These are phyloP conservation scores for Aleurites moluccanus DNA, from an alignment of 441 rosid genomes.

Conservation along the genomic window DNA sequence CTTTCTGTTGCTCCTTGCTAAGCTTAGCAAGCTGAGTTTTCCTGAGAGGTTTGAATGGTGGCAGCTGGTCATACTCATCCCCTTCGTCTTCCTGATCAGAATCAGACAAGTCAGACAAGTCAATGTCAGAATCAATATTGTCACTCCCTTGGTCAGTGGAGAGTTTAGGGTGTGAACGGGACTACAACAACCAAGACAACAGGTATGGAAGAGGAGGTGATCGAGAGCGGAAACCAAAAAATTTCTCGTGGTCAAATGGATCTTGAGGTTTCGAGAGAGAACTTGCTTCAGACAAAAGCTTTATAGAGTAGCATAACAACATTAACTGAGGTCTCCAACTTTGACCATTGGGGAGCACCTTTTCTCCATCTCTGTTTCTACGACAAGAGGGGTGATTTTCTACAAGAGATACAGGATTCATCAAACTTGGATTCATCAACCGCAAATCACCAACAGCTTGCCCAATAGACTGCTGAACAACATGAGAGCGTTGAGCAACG, in stretches of 20 bases:
- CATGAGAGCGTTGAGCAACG: slow-evolving; percentile 88
- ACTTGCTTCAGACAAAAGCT: slow-evolving; percentile 84
- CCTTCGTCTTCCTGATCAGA: slow-evolving; percentile 77
- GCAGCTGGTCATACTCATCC: slow-evolving; percentile 92
- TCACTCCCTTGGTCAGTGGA: slow-evolving; percentile 72
- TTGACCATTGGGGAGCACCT: slow-evolving; percentile 92
- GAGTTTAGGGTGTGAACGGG: slow-evolving; percentile 79
- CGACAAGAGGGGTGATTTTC: slow-evolving; percentile 89
- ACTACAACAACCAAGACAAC: slow-evolving; percentile 82
- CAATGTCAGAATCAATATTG: slow-evolving; percentile 78
- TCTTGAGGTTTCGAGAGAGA: slow-evolving; percentile 75
- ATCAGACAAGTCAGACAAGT: slow-evolving; percentile 74
- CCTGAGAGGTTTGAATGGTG: slow-evolving; percentile 85
- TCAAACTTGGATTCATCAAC: slow-evolving; percentile 78
- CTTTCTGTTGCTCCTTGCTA: slow-evolving; percentile 57
- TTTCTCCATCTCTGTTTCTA: slow-evolving; percentile 77
- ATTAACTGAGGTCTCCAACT: slow-evolving; percentile 81
- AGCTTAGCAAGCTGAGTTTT: slow-evolving; percentile 55
- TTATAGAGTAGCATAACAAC: slow-evolving; percentile 68
- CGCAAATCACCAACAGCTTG: slow-evolving; percentile 93
- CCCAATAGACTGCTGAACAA: slow-evolving; percentile 87
- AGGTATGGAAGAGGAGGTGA: slow-evolving; percentile 87
- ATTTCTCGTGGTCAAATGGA: slow-evolving; percentile 68
- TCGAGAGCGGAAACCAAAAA: slow-evolving; percentile 78
- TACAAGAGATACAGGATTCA: slow-evolving; percentile 89